A percentile compares a stretch with the other conserved stretches of the same genome.
phyloP scores from a whole-genome alignment of 23 red algal species.

The Agarophyton chilense region DNA sequence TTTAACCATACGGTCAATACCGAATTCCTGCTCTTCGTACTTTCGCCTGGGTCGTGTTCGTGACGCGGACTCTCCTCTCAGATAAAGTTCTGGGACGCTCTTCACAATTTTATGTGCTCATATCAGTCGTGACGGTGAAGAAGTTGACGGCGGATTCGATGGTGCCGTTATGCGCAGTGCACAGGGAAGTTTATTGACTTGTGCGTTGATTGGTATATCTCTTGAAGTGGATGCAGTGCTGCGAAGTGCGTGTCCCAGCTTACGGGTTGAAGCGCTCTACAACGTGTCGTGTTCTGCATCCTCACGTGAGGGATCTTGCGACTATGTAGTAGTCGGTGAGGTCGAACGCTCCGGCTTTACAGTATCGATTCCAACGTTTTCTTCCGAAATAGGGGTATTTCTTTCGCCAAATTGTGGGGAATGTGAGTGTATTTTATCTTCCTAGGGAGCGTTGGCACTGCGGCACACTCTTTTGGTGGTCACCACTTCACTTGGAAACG shows the following conservation, averaged over 20 bases:
- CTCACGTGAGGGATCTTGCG: background rate
- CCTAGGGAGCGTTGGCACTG: no score
- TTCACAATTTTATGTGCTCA: background rate
- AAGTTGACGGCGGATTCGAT: background rate
- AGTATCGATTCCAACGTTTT: no score
- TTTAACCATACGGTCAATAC: background rate
- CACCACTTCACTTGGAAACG: no score
- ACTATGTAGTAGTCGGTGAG: background rate
- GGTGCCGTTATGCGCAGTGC: no score
- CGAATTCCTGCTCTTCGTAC: background rate
- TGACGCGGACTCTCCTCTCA: no score
- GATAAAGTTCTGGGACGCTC: no score
- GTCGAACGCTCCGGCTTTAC: no score
- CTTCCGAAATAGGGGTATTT: no score
- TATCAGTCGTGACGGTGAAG: background rate
- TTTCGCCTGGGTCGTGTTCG: background rate
- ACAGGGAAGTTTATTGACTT: no score
- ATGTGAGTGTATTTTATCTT: no score
- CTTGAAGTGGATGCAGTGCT: background rate
- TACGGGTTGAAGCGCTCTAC: background rate
- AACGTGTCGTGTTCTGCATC: background rate
- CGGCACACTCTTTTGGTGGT: no score
- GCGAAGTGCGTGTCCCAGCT: background rate
- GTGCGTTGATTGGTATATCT: background rate
- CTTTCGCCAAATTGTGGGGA: no score